phyloP scores from a whole-genome alignment of 306 rosid genomes.

The Lupinus albus region DNA sequence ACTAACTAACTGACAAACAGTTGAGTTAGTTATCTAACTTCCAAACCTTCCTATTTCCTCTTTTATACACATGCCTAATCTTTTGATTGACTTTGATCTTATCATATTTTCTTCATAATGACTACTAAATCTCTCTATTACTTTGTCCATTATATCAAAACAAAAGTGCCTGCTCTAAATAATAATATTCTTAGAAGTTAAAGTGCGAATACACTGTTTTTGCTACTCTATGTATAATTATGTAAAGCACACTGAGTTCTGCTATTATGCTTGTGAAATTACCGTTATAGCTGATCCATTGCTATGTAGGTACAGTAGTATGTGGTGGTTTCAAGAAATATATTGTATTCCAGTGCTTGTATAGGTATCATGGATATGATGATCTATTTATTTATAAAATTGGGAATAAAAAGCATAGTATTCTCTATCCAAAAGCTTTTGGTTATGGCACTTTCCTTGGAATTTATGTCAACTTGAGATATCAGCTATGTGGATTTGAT shows the following conservation, averaged over 20 bases:
- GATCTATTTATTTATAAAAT: too few relatives aligned
- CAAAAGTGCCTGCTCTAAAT: neutral
- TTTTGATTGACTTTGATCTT: too few relatives aligned
- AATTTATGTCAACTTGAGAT: constrained; percentile 88
- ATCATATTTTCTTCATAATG: neutral
- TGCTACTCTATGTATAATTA: neutral
- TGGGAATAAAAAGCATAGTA: too few relatives aligned
- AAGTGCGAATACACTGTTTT: neutral
- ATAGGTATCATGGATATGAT: too few relatives aligned
- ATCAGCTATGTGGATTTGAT: constrained; percentile 92
- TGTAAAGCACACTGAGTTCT: neutral
- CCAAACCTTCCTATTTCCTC: too few relatives aligned
- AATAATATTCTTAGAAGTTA: neutral
- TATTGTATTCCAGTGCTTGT: too few relatives aligned
- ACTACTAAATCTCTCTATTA: neutral
- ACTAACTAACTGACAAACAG: too few relatives aligned
- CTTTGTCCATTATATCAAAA: neutral
- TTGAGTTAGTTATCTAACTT: too few relatives aligned
- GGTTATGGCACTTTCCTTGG: constrained; percentile 98
- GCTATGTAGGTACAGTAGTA: too few relatives aligned
- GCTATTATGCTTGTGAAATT: neutral
- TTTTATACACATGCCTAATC: too few relatives aligned
- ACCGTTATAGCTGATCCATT: neutral
- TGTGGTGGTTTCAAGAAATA: too few relatives aligned
- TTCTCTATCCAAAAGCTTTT: too few relatives aligned